A percentile compares a stretch with the other conserved stretches of the same genome.
These are phyloP conservation scores for Sarocladiaceae sp. DNA, from an alignment of 2,329 filamentous ascomycete genomes.

Conservation along the genomic window DNA sequence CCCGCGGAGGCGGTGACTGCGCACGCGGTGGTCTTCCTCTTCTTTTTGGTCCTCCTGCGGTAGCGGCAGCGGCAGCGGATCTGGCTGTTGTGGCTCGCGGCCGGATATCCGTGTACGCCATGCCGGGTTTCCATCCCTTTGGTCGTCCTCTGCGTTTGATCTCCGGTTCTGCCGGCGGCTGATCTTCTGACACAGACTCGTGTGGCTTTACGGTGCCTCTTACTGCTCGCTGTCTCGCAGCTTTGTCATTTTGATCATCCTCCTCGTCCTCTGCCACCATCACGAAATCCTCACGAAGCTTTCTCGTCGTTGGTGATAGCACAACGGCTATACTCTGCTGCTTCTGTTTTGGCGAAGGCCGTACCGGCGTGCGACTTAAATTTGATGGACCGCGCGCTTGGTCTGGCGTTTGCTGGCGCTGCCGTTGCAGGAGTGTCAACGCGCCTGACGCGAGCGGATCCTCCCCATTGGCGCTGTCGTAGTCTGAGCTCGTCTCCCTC, in stretches of 20 bases:
- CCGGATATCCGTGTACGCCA: constrained; percentile 21
- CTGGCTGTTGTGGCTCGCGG: constrained; percentile 3
- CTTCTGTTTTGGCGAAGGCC: background rate
- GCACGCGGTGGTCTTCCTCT: constrained; percentile 36
- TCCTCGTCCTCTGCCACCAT: background rate
- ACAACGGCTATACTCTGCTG: constrained; percentile 4
- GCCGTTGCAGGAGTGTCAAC: background rate
- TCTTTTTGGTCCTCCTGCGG: constrained; percentile 26
- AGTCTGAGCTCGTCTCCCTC: background rate
- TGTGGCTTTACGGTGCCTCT: background rate
- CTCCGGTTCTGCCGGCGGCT: background rate
- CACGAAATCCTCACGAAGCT: constrained; percentile 1
- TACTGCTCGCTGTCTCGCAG: background rate
- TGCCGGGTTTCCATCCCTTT: constrained; percentile 34
- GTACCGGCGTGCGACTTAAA: background rate
- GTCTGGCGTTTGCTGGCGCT: background rate
- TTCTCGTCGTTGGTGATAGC: background rate
- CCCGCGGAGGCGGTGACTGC: constrained; percentile 29
- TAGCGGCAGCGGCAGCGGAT: constrained; percentile 7
- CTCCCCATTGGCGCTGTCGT: background rate
- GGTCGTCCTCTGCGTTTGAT: constrained; percentile 34
- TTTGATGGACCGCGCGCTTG: background rate
- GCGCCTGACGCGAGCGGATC: background rate
- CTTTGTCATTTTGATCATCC: background rate
- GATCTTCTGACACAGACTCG: background rate